These are phyloP conservation scores for Persicaria tinctoria DNA, from an alignment of 148 eudicot genomes.

Conservation along the genomic window DNA sequence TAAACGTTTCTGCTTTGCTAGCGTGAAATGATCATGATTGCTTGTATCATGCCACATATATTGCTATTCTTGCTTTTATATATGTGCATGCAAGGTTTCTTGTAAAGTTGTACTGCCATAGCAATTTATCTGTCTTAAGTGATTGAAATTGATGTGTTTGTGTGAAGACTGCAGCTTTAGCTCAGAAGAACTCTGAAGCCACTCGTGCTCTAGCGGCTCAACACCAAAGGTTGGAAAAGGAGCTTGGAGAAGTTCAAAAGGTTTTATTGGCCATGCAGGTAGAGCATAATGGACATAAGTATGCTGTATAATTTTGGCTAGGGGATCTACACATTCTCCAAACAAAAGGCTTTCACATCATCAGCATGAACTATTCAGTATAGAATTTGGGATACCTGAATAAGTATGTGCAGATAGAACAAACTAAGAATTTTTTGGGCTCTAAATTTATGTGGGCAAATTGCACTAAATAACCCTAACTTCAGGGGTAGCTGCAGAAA, in stretches of 20 bases:
- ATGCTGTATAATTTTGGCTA: background rate
- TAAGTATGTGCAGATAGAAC: background rate
- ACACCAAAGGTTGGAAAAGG: slow-evolving; percentile 74
- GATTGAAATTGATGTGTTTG: slow-evolving; percentile 14
- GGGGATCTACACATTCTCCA: background rate
- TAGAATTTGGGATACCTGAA: background rate
- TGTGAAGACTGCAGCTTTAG: slow-evolving; percentile 79
- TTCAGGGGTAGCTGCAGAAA: too few species aligned
- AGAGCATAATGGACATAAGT: background rate
- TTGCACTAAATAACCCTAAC: too few species aligned
- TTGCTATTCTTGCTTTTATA: background rate
- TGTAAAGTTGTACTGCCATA: background rate
- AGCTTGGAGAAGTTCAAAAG: slow-evolving; percentile 85
- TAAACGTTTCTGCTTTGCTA: too few species aligned
- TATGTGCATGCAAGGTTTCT: background rate
- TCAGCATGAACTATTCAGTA: background rate
- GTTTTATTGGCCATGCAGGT: slow-evolving; percentile 99
- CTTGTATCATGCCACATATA: background rate
- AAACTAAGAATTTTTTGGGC: background rate
- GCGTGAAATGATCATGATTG: background rate
- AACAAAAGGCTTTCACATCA: background rate
- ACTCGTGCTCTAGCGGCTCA: slow-evolving; percentile 74
- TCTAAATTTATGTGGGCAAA: background rate
- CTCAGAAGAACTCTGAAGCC: slow-evolving; percentile 90
- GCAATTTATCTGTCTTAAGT: background rate